Evolutionary conservation across 495 filamentous ascomycete species (phyloP).

Genomic region (Penicillium odoratum): DNA sequence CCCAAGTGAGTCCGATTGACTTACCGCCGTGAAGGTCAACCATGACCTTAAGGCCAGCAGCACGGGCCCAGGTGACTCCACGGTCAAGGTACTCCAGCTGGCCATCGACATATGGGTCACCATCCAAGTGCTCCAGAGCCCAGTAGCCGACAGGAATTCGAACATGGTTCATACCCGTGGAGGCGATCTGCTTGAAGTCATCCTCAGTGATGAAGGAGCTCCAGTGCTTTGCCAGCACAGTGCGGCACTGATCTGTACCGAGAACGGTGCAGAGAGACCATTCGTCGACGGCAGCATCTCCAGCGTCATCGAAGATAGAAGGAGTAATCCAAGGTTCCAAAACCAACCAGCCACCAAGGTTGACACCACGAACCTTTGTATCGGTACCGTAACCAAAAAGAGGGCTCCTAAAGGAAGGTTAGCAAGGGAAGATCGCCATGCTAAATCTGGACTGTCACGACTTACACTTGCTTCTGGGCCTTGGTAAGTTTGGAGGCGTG

Average conservation of each 20-base stretch:
- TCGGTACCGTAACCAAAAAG: conserved; percentile 46
- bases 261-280: conserved; percentile 55
- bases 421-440: not conserved
- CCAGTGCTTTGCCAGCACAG: conserved; percentile 57
- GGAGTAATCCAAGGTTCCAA: conserved; percentile 68
- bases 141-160: conserved; percentile 82
- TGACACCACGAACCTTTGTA: conserved; percentile 53
- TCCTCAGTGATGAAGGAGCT: conserved; percentile 61
- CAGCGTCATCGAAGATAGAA: conserved; percentile 55
- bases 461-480: conserved; percentile 33
- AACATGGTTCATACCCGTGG: conserved; percentile 70
- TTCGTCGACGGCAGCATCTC: conserved; percentile 59
- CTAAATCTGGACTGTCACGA: conserved; percentile 7
- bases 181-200: conserved; percentile 67
- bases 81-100: conserved; percentile 65
- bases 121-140: conserved; percentile 58
- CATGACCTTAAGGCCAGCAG: conserved; percentile 62
- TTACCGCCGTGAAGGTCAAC: conserved; percentile 70
- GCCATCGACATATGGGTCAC: conserved; percentile 73
- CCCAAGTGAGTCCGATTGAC: conserved; percentile 14
- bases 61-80: conserved; percentile 68
- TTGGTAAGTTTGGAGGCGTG: not conserved
- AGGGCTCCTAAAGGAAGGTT: conserved; percentile 10
- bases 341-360: conserved; percentile 60
- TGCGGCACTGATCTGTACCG: conserved; percentile 50